phyloP scores from a whole-genome alignment of 768 basidiomycete species.

The Tricholoma flavovirens region DNA sequence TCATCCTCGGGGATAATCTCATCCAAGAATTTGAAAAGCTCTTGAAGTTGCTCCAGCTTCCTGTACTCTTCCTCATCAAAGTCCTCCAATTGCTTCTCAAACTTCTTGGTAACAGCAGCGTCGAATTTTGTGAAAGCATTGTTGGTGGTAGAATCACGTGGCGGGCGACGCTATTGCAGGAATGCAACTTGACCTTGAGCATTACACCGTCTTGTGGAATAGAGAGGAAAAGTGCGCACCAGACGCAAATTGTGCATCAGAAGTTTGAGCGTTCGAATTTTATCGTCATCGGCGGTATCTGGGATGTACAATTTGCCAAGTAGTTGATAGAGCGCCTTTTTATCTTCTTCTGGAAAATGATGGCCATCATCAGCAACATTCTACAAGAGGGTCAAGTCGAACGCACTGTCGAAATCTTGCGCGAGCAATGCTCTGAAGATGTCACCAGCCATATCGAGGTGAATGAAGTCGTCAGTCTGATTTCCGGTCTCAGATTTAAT shows the following conservation, averaged over 20 bases:
- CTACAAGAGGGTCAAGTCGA: not conserved
- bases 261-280: conserved; percentile 56
- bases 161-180: conserved; percentile 32
- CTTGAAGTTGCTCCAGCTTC: conserved; percentile 54
- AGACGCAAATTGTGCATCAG: conserved; percentile 53
- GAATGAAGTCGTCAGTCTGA: conserved; percentile 28
- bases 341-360: conserved; percentile 50
- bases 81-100: conserved; percentile 60
- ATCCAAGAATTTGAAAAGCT: conserved; percentile 67
- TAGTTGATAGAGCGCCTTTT: conserved; percentile 59
- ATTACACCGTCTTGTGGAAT: not conserved
- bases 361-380: conserved; percentile 11
- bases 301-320: conserved; percentile 65
- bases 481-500: conserved; percentile 21
- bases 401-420: conserved; percentile 52
- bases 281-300: conserved; percentile 61
- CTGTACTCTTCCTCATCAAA: conserved; percentile 71
- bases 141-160: conserved; percentile 49
- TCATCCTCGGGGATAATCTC: conserved; percentile 66
- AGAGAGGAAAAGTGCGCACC: conserved; percentile 30
- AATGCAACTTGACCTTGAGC: not conserved
- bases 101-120: conserved; percentile 59
- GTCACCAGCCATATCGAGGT: conserved; percentile 47
- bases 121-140: conserved; percentile 76
- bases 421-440: conserved; percentile 36